A percentile compares a stretch with the other conserved stretches of the same genome.
phyloP scores from a whole-genome alignment of 805 yeast genomes.

The Saccharomyces kudriavzevii region DNA sequence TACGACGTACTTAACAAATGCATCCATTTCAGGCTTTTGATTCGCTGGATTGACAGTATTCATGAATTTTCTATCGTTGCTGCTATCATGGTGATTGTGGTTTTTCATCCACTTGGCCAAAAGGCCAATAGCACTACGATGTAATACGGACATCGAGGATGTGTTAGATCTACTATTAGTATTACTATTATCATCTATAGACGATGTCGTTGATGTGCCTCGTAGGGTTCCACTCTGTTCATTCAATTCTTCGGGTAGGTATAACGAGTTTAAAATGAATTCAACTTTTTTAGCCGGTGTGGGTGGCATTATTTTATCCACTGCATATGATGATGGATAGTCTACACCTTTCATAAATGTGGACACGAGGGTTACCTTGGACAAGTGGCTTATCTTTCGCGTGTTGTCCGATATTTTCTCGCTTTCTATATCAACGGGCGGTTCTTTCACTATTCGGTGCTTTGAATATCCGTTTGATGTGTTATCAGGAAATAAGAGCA shows the following conservation, averaged over 20 bases:
- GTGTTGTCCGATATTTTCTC: neutral
- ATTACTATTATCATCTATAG: neutral
- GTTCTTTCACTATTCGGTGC: neutral
- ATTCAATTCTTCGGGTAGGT: slow-evolving; percentile 14
- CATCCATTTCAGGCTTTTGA: slow-evolving; percentile 28
- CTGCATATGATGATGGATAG: slow-evolving; percentile 42
- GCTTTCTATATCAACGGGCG: neutral
- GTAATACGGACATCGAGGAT: neutral
- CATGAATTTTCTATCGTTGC: slow-evolving; percentile 12
- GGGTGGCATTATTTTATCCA: slow-evolving; percentile 45
- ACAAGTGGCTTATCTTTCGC: slow-evolving; percentile 9
- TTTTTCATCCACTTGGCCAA: slow-evolving; percentile 27
- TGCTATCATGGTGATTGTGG: slow-evolving; percentile 19
- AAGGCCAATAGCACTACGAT: slow-evolving; percentile 20
- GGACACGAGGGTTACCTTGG: slow-evolving; percentile 19
- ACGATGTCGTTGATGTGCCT: neutral
- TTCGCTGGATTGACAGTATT: neutral
- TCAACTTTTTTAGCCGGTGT: slow-evolving; percentile 64
- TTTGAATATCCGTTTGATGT: slow-evolving; percentile 11
- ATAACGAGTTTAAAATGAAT: slow-evolving; percentile 28
- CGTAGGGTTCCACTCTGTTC: neutral
- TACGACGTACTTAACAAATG: slow-evolving; percentile 31
- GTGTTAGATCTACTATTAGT: neutral
- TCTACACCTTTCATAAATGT: slow-evolving; percentile 25
- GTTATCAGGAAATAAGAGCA: slow-evolving; percentile 26